phyloP scores from a whole-genome alignment of 1,284 basidiomycete genomes.

The Sporisorium scitamineum region DNA sequence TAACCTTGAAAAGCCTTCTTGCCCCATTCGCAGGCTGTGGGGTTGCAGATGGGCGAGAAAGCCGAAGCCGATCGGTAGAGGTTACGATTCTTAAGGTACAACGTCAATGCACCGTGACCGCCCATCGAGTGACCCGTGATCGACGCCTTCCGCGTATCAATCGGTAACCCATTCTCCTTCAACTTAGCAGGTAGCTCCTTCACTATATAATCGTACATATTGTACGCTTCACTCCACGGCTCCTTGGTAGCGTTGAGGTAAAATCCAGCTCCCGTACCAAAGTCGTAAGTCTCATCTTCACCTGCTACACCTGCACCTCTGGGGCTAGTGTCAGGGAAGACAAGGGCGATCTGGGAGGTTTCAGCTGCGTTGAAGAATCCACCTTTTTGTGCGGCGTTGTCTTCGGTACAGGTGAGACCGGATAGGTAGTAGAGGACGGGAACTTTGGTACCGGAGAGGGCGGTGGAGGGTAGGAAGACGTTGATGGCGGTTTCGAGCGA shows the following conservation, averaged over 20 bases:
- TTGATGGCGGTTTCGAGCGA: slow-evolving; percentile 86
- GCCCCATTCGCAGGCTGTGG: slow-evolving; percentile 88
- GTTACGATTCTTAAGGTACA: slow-evolving; percentile 81
- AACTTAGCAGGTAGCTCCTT: slow-evolving; percentile 58
- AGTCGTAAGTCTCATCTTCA: slow-evolving; percentile 82
- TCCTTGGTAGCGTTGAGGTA: slow-evolving; percentile 66
- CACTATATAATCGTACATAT: slow-evolving; percentile 63
- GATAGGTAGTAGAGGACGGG: slow-evolving; percentile 88
- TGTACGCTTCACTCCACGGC: slow-evolving; percentile 62
- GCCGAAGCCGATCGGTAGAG: slow-evolving; percentile 89
- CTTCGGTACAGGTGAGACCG: slow-evolving; percentile 94
- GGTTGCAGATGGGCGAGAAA: slow-evolving; percentile 92
- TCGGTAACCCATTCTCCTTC: slow-evolving; percentile 35
- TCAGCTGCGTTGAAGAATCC: slow-evolving; percentile 61
- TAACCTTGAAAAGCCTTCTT: slow-evolving; percentile 92
- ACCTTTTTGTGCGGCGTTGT: slow-evolving; percentile 77
- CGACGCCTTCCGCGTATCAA: slow-evolving; percentile 54
- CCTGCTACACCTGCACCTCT: slow-evolving; percentile 89
- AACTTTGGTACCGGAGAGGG: slow-evolving; percentile 73
- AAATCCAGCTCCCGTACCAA: slow-evolving; percentile 68
- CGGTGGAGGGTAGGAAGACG: slow-evolving; percentile 83
- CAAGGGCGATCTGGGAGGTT: slow-evolving; percentile 79
- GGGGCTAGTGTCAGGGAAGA: slow-evolving; percentile 96
- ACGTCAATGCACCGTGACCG: slow-evolving; percentile 91
- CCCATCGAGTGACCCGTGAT: slow-evolving; percentile 78